These are phyloP conservation scores for Austroboletus niveus DNA, from an alignment of 1,284 basidiomycete species.

Conservation along the genomic window DNA sequence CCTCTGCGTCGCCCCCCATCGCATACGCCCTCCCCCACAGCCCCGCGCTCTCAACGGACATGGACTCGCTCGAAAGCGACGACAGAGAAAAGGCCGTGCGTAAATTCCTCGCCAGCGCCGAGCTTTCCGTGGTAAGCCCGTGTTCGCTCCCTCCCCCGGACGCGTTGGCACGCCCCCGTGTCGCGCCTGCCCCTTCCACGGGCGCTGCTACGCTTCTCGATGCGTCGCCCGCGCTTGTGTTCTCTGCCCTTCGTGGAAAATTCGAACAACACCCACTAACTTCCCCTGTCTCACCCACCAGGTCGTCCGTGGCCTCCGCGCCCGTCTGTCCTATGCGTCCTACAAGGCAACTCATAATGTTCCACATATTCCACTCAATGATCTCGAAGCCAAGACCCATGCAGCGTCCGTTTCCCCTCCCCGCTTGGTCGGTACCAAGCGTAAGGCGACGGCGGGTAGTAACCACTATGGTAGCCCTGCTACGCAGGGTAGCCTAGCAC, in stretches of 20 bases:
- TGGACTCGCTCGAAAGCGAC: conserved; percentile 46
- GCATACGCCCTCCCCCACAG: conserved; percentile 51
- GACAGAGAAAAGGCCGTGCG: conserved; percentile 61
- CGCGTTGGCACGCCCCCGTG: conserved; percentile 42
- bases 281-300: conserved; percentile 43
- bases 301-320: conserved; percentile 74
- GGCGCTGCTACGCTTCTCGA: neutral
- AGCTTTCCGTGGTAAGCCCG: conserved; percentile 68
- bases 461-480: conserved; percentile 51
- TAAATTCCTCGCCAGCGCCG: conserved; percentile 72
- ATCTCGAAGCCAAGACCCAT: conserved; percentile 62
- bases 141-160: conserved; percentile 31
- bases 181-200: conserved; percentile 13
- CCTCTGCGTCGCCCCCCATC: conserved; percentile 71
- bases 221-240: neutral
- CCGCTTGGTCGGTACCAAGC: conserved; percentile 57
- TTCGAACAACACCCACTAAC: conserved; percentile 29
- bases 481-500: conserved; percentile 39
- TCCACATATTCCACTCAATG: conserved; percentile 58
- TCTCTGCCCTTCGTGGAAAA: conserved; percentile 6
- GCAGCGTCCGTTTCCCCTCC: conserved; percentile 41
- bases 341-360: conserved; percentile 77
- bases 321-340: conserved; percentile 74
- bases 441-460: conserved; percentile 45
- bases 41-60: conserved; percentile 40